Conservation (phyloP, 2,329 filamentous ascomycete genomes). For the Sclerotinia sclerotiorum region DNA sequence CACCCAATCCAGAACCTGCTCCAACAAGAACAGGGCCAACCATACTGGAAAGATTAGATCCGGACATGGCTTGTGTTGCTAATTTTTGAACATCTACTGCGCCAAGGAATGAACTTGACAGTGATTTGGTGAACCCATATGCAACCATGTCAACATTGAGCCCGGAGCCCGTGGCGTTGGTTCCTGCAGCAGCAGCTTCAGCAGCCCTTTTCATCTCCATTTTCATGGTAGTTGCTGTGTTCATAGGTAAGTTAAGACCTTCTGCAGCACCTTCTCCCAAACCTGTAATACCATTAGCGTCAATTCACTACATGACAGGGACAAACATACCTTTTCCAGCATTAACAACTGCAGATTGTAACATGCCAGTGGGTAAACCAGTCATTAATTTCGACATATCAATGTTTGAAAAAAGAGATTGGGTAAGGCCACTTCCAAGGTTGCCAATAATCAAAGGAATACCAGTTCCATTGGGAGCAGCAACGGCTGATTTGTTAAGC, state of each 20-base stretch:
- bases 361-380: constrained; percentile 6
- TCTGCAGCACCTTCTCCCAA: constrained; percentile 21
- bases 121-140: constrained; percentile 21
- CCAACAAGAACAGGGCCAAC: constrained; percentile 10
- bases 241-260: constrained; percentile 20
- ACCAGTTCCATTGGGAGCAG: constrained; percentile 9
- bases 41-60: constrained; percentile 10
- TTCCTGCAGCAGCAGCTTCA: neutral
- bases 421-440: constrained; percentile 19
- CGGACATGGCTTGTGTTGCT: constrained; percentile 16
- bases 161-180: neutral
- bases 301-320: neutral
- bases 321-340: constrained; percentile 16
- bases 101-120: constrained; percentile 22
- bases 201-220: neutral
- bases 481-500: constrained; percentile 17
- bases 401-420: constrained; percentile 16
- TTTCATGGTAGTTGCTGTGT: neutral
- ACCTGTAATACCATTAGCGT: constrained; percentile 4
- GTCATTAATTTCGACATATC: constrained; percentile 22
- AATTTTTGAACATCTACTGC: constrained; percentile 16
- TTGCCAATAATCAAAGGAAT: constrained; percentile 3
- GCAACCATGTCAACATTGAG: neutral
- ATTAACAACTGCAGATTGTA: constrained; percentile 20
- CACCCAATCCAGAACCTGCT: constrained; percentile 13